phyloP scores from a whole-genome alignment of 352 stramenopile species.

The Phytophthora ohioensis region DNA sequence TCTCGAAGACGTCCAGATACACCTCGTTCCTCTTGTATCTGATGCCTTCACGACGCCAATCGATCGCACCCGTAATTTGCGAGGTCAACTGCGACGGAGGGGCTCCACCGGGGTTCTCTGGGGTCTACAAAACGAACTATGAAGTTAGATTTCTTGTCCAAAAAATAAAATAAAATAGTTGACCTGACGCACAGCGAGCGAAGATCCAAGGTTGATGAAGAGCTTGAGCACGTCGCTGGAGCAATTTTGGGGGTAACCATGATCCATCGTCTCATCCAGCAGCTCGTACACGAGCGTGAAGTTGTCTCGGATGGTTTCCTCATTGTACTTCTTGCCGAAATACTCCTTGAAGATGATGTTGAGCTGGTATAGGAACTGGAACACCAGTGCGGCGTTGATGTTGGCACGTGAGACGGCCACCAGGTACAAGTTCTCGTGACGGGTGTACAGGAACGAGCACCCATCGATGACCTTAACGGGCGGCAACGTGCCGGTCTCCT shows the following conservation, averaged over 20 bases:
- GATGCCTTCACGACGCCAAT: constrained; percentile 95
- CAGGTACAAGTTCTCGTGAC: constrained; percentile 98
- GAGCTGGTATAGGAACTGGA: constrained; percentile 97
- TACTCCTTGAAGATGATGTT: constrained; percentile 98
- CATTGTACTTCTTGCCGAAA: constrained; percentile 97
- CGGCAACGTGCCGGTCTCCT: constrained; percentile 95
- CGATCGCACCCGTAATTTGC: constrained; percentile 91
- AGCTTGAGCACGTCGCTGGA: constrained; percentile 97
- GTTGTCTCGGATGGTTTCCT: constrained; percentile 98
- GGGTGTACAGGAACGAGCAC: constrained; percentile 98
- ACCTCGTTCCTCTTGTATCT: constrained; percentile 99
- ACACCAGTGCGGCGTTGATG: constrained; percentile 96
- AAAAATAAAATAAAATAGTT: background rate
- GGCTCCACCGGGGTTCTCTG: constrained; percentile 92
- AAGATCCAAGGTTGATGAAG: constrained; percentile 97
- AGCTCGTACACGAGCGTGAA: constrained; percentile 99
- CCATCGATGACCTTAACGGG: constrained; percentile 97
- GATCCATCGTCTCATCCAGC: constrained; percentile 99
- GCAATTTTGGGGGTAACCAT: constrained; percentile 99
- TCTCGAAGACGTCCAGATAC: constrained; percentile 98
- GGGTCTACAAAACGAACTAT: constrained; percentile 62
- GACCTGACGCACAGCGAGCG: constrained; percentile 49
- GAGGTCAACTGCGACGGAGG: constrained; percentile 88
- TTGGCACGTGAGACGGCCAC: constrained; percentile 97
- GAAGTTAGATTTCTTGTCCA: background rate